phyloP scores from a whole-genome alignment of 768 basidiomycete genomes.

The Lactifluus subvellereus region DNA sequence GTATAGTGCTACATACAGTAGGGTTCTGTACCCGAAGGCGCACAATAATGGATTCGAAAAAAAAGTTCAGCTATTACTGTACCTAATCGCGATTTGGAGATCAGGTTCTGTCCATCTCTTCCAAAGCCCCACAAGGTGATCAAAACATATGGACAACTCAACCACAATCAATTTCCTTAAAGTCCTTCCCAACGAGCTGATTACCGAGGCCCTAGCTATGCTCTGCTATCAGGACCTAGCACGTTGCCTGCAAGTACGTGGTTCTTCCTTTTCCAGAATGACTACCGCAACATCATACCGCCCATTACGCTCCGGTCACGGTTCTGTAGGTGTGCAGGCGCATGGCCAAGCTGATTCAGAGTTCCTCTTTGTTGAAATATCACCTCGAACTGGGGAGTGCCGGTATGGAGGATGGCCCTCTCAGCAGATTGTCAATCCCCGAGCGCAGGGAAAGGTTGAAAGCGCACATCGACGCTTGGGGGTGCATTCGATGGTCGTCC shows the following conservation, averaged over 20 bases:
- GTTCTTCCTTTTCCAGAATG: background rate
- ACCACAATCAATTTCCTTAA: background rate
- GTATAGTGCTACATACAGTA: too few species aligned
- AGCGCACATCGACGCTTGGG: background rate
- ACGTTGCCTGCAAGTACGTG: conserved; percentile 3
- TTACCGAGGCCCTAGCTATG: background rate
- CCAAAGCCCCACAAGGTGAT: too few species aligned
- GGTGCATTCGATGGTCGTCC: background rate
- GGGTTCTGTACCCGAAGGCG: too few species aligned
- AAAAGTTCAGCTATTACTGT: too few species aligned
- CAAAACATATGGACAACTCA: background rate
- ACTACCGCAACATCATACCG: background rate
- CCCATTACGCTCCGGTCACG: too few species aligned
- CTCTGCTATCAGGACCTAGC: conserved; percentile 6
- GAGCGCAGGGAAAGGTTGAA: conserved; percentile 7
- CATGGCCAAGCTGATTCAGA: background rate
- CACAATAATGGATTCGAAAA: too few species aligned
- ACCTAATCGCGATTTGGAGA: too few species aligned
- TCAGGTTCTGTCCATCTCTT: too few species aligned
- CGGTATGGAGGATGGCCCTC: conserved; percentile 2
- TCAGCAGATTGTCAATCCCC: background rate
- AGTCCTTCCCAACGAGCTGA: conserved; percentile 3
- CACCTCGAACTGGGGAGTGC: conserved; percentile 3
- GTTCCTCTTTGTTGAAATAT: conserved; percentile 8
- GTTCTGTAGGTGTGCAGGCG: conserved; percentile 3